phyloP scores from a whole-genome alignment of 2,329 filamentous ascomycete species.

The Colletotrichum falcatum region DNA sequence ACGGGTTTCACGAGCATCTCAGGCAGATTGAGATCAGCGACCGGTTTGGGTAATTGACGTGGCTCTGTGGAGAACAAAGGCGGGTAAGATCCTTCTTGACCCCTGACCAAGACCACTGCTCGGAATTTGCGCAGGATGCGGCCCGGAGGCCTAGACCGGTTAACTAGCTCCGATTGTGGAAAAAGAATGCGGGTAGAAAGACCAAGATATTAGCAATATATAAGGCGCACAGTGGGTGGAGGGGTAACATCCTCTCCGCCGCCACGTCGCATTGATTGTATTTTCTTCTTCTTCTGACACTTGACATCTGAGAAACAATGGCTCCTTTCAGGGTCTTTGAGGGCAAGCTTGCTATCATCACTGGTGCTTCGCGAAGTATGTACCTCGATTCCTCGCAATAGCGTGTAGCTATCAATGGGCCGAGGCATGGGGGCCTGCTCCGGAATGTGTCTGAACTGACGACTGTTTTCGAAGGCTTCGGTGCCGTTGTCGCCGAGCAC shows the following conservation, averaged over 20 bases:
- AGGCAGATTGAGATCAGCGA: constrained; percentile 33
- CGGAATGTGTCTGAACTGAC: constrained; percentile 13
- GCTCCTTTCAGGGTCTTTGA: constrained; percentile 61
- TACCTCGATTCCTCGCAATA: background rate
- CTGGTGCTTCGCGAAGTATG: constrained; percentile 81
- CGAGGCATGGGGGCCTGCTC: background rate
- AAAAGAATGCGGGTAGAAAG: background rate
- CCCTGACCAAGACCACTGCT: constrained; percentile 10
- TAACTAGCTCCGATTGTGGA: constrained; percentile 5
- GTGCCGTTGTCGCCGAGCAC: constrained; percentile 71
- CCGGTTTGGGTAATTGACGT: constrained; percentile 20
- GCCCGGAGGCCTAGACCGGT: constrained; percentile 15
- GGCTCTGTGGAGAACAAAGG: constrained; percentile 25
- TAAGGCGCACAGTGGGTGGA: constrained; percentile 23
- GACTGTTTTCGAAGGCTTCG: constrained; percentile 70
- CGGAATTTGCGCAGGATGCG: constrained; percentile 16
- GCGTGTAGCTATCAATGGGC: background rate
- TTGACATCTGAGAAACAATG: constrained; percentile 45
- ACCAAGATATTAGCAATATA: constrained; percentile 16
- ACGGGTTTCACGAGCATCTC: constrained; percentile 15
- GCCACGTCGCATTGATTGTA: constrained; percentile 16
- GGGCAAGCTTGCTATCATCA: constrained; percentile 82
- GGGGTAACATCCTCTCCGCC: constrained; percentile 4
- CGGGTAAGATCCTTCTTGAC: constrained; percentile 14
- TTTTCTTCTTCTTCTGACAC: background rate